phyloP scores from a whole-genome alignment of 768 basidiomycete genomes.

The Lactarius trivialis region DNA sequence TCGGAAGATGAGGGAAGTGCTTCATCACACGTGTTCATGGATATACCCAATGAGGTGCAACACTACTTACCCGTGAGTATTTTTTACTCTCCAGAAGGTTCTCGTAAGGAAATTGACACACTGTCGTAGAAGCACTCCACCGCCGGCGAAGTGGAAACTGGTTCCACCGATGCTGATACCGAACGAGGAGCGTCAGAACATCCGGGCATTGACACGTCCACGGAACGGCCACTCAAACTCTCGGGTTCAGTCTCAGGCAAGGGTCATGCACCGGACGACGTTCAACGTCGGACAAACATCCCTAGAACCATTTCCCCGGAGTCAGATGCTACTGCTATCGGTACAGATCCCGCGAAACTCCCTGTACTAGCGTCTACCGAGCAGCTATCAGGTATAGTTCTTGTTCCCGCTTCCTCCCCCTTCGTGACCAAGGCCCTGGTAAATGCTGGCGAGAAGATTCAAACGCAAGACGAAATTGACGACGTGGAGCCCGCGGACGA shows the following conservation, averaged over 20 bases:
- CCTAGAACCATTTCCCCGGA: not conserved
- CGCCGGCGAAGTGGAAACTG: not conserved
- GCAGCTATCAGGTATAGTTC: not conserved
- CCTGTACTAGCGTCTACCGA: not conserved
- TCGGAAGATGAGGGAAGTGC: slow-evolving; percentile 9
- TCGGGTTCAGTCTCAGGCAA: not conserved
- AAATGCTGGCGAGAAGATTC: not conserved
- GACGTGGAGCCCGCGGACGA: slow-evolving; percentile 17
- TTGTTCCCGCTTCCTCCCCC: slow-evolving; percentile 19
- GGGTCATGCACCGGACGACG: not conserved
- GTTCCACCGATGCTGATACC: not conserved
- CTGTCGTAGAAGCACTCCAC: not conserved
- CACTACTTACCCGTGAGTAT: slow-evolving; percentile 7
- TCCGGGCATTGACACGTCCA: not conserved
- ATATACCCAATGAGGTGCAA: slow-evolving; percentile 4
- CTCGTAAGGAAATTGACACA: not conserved
- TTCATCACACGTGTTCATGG: slow-evolving; percentile 16
- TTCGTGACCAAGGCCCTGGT: not conserved
- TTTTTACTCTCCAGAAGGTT: not conserved
- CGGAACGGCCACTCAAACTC: not conserved
- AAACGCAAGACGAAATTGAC: slow-evolving; percentile 9
- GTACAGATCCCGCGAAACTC: slow-evolving; percentile 2
- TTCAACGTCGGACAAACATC: not conserved
- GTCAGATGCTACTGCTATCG: slow-evolving; percentile 12
- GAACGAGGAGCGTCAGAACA: not conserved